A percentile compares a stretch with the other conserved stretches of the same genome.
These are phyloP conservation scores for Penstemon barbatus DNA, from an alignment of 257 asterid genomes.

Conservation along the genomic window DNA sequence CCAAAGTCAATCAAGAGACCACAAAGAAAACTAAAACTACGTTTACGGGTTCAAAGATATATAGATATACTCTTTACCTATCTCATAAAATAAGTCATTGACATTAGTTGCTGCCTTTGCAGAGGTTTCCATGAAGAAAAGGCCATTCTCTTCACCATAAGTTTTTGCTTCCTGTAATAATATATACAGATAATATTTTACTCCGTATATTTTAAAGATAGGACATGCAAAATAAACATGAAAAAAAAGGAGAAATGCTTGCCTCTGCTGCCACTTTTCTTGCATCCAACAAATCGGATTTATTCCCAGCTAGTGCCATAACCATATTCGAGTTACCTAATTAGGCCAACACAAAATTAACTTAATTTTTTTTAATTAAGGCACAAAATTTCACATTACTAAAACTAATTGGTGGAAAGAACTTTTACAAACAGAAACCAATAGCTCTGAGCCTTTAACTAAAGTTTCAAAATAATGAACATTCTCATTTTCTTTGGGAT, in stretches of 20 bases:
- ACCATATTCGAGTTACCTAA: slow-evolving; percentile 78
- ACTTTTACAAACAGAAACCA: not conserved
- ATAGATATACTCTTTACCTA: slow-evolving; percentile 37
- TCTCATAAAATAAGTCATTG: slow-evolving; percentile 54
- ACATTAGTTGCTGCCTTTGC: slow-evolving; percentile 72
- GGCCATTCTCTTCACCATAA: slow-evolving; percentile 67
- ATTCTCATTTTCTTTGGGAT: not conserved
- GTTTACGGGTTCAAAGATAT: not conserved
- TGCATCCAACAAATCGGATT: slow-evolving; percentile 71
- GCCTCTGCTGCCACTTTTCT: slow-evolving; percentile 73
- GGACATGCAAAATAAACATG: slow-evolving; percentile 8
- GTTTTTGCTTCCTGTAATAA: slow-evolving; percentile 59
- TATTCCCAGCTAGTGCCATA: slow-evolving; percentile 86
- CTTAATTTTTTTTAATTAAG: not conserved
- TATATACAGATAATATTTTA: not conserved
- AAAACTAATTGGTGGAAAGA: not conserved
- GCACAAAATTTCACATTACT: slow-evolving; percentile 3
- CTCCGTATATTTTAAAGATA: not conserved
- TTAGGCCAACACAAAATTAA: slow-evolving; percentile 17
- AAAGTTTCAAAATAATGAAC: not conserved
- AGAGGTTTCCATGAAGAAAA: slow-evolving; percentile 74
- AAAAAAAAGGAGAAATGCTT: slow-evolving; percentile 30
- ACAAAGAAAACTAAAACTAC: not conserved
- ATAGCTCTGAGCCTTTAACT: not conserved
- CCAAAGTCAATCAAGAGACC: not conserved